Percentiles rank a stretch among this genome's conserved stretches.
Conservation (phyloP, 2,329 filamentous ascomycete species). For the Ophiocordyceps camponoti-leonardi region DNA sequence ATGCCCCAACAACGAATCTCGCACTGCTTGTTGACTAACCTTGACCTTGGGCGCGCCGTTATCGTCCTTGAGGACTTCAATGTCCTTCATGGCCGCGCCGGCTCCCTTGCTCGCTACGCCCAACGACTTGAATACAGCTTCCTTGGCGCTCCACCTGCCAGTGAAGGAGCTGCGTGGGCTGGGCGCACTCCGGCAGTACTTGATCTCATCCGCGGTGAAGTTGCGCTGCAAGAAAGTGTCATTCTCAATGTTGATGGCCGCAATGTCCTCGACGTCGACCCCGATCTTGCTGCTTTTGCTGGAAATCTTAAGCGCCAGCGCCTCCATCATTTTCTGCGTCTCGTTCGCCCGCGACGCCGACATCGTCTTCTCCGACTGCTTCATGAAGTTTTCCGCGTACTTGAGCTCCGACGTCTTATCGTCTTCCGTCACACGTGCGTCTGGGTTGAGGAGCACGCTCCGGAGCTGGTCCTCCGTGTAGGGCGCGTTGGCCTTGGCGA, state of each 20-base stretch:
- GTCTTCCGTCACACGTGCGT: constrained; percentile 68
- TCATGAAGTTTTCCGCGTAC: constrained; percentile 54
- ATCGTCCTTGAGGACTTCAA: constrained; percentile 73
- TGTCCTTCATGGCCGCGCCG: constrained; percentile 80
- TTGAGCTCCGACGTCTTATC: constrained; percentile 71
- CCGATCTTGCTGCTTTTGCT: constrained; percentile 59
- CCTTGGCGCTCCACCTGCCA: constrained; percentile 92
- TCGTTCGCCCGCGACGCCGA: constrained; percentile 34
- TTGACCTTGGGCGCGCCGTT: constrained; percentile 69
- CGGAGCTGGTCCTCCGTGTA: constrained; percentile 79
- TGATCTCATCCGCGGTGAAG: constrained; percentile 71
- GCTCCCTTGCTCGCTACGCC: constrained; percentile 76
- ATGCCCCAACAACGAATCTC: neutral
- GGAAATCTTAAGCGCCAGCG: constrained; percentile 46
- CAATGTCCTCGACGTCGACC: constrained; percentile 82
- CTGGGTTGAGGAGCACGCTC: constrained; percentile 83
- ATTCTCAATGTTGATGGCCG: constrained; percentile 80
- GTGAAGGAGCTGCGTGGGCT: constrained; percentile 82
- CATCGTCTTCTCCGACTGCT: constrained; percentile 39
- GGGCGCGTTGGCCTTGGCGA: constrained; percentile 80
- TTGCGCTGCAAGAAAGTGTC: constrained; percentile 90
- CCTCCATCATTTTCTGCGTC: constrained; percentile 61
- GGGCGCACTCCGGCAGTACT: constrained; percentile 68
- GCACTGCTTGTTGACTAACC: constrained; percentile 37
- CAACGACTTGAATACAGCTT: constrained; percentile 95